phyloP scores from a whole-genome alignment of 2,329 filamentous ascomycete species.

The Verticillium nubilum region DNA sequence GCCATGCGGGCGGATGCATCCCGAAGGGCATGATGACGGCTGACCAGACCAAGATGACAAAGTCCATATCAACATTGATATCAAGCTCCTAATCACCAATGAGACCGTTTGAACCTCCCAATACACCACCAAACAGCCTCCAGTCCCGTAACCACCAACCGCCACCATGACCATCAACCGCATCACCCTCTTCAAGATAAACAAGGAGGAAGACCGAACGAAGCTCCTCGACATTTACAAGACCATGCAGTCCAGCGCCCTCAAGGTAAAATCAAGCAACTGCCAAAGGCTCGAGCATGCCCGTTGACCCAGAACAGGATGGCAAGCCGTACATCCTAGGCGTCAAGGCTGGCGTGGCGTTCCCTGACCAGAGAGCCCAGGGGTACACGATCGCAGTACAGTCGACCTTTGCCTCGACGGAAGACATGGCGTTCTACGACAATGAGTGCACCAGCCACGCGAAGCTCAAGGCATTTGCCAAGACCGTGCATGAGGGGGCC shows the following conservation, averaged over 20 bases:
- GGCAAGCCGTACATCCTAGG: constrained; percentile 56
- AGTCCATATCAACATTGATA: not conserved
- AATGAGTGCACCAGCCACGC: constrained; percentile 28
- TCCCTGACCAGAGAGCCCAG: constrained; percentile 48
- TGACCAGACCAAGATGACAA: too few relatives aligned
- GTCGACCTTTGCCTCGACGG: constrained; percentile 48
- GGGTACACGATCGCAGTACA: constrained; percentile 53
- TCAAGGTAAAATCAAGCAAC: constrained; percentile 19
- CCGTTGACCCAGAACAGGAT: constrained; percentile 33
- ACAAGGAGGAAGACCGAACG: constrained; percentile 21
- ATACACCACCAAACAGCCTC: too few relatives aligned
- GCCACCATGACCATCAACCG: constrained; percentile 15
- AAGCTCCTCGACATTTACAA: constrained; percentile 24
- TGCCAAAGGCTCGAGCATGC: not conserved
- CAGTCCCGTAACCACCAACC: not conserved
- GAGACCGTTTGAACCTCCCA: too few relatives aligned
- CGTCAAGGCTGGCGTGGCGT: constrained; percentile 40
- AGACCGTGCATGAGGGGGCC: constrained; percentile 24
- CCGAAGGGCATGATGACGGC: too few relatives aligned
- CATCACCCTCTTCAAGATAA: constrained; percentile 33
- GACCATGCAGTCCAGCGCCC: constrained; percentile 21
- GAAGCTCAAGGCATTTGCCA: constrained; percentile 24
- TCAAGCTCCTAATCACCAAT: not conserved
- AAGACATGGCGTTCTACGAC: constrained; percentile 60
- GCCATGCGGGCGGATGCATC: too few relatives aligned